Evolutionary conservation across 169 alveolate species (phyloP).

Genomic region (Babesia microti): DNA sequence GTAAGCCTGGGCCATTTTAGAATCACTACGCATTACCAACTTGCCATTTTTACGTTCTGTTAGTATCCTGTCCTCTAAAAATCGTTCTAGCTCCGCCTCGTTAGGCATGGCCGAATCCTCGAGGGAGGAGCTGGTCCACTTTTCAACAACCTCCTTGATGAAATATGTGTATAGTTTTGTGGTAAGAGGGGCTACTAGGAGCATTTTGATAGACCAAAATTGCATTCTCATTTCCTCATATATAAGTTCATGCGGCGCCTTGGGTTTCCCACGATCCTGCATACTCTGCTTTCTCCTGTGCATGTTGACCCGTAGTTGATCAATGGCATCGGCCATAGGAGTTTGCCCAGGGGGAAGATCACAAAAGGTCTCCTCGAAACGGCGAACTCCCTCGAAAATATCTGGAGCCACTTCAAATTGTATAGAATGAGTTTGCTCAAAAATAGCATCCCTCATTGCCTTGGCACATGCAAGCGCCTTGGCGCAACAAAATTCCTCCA

Average conservation of each 20-base stretch:
- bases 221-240: constrained; percentile 71
- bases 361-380: constrained; percentile 64
- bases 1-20: constrained; percentile 39
- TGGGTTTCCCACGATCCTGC: constrained; percentile 58
- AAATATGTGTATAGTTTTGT: constrained; percentile 70
- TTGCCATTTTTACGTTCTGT: constrained; percentile 42
- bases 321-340: constrained; percentile 51
- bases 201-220: constrained; percentile 75
- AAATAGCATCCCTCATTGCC: constrained; percentile 69
- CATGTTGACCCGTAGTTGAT: constrained; percentile 51
- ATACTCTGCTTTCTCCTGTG: constrained; percentile 59
- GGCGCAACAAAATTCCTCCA: constrained; percentile 62
- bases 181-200: constrained; percentile 66
- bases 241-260: constrained; percentile 52
- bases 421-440: constrained; percentile 77
- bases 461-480: constrained; percentile 68
- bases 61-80: constrained; percentile 33
- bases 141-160: constrained; percentile 56
- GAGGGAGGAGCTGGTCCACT: constrained; percentile 4
- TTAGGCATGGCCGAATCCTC: constrained; percentile 24
- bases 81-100: constrained; percentile 45
- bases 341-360: constrained; percentile 50
- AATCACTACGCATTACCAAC: constrained; percentile 27
- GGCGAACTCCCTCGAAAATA: constrained; percentile 67
- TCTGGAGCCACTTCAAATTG: constrained; percentile 73